Conservation (phyloP, 2,329 filamentous ascomycete species). For the Stagonosporopsis vannaccii region DNA sequence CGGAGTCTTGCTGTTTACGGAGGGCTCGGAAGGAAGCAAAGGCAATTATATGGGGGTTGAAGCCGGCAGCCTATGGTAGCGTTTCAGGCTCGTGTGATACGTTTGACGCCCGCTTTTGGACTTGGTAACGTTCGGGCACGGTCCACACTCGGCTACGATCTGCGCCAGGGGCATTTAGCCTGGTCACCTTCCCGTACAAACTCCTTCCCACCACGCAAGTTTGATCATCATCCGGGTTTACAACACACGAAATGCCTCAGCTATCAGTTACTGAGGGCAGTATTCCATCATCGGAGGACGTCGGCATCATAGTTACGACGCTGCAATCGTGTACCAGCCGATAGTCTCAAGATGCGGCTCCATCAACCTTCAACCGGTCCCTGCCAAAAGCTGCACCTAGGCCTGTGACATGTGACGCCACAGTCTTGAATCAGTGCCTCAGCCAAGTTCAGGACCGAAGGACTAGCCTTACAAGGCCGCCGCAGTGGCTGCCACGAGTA, state of each 20-base stretch:
- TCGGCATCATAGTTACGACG: conserved; percentile 1
- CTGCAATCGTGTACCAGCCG: not conserved
- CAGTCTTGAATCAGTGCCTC: conserved; percentile 16
- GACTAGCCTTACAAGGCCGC: conserved; percentile 20
- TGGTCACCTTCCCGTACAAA: conserved; percentile 16
- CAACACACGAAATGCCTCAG: conserved; percentile 10
- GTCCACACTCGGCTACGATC: conserved; percentile 29
- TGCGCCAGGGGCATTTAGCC: conserved; percentile 22
- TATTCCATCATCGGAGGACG: not conserved
- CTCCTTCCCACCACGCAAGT: conserved; percentile 16
- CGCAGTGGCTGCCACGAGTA: conserved; percentile 16
- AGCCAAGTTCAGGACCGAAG: conserved; percentile 18
- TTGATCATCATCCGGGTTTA: conserved; percentile 12
- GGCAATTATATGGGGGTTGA: conserved; percentile 11
- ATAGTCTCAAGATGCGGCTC: not conserved
- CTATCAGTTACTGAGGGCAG: not conserved
- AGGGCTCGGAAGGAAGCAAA: not conserved
- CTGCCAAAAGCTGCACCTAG: conserved; percentile 24
- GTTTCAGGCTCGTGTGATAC: conserved; percentile 30
- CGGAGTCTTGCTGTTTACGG: not conserved
- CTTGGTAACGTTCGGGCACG: conserved; percentile 23
- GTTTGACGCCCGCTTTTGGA: conserved; percentile 21
- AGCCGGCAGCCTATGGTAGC: conserved; percentile 18
- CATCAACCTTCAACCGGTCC: conserved; percentile 11
- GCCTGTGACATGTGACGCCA: conserved; percentile 26